Evolutionary conservation across 2,329 filamentous ascomycete genomes (phyloP), one percentile per base, ranked within the genome.

Genomic region (Dothideomycetes sp.): DNA sequence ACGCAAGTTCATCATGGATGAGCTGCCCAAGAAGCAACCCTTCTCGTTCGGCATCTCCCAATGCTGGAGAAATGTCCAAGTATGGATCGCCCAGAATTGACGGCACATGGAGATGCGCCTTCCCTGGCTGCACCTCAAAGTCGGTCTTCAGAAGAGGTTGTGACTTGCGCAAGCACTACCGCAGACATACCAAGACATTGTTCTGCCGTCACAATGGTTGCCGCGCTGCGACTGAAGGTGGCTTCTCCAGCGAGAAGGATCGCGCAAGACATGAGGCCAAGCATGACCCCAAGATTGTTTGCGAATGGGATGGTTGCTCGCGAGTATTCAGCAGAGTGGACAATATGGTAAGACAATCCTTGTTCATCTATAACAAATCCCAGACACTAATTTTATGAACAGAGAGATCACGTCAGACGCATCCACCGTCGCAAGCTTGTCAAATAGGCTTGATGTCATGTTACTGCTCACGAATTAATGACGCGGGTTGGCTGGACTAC

Each of bases 161-260:
- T 52, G 75, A 79, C 53, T 60, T 79, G 13, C 65, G 75, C 19
- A 79, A 79, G 51, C 75, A 79, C 52, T 76, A 71, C 61, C 76
- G 77, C 53, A 64, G 75, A 11, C 75, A 79, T 54, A 73, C 68
- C 19, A 78, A 78, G 49, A 67, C 73, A 12, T 69, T 78, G 39
- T 78, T 76, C 55, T 79, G 75, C 55, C 70, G 73, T 4, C 65
- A 75, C 44, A 63, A 70, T 34, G 71, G 72, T 10, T 79, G 75
- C 52, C 71, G 73, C 10, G 72, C 78, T 50, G 63, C 71, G 8
- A 64, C 60, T 3, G 66, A 68, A 24, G 73, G 72, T 22, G 74
- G 75, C 0, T 79, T 78, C 53, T 76, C 73, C 5, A 76, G 71
- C 51, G 77, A 76, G 53, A 79, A 79, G 51, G 75, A 79, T 47